A percentile compares a stretch with the other conserved stretches of the same genome.
Evolutionary conservation across 1,284 basidiomycete species (phyloP).

Genomic region (Pseudozyma tsukubaensis): DNA sequence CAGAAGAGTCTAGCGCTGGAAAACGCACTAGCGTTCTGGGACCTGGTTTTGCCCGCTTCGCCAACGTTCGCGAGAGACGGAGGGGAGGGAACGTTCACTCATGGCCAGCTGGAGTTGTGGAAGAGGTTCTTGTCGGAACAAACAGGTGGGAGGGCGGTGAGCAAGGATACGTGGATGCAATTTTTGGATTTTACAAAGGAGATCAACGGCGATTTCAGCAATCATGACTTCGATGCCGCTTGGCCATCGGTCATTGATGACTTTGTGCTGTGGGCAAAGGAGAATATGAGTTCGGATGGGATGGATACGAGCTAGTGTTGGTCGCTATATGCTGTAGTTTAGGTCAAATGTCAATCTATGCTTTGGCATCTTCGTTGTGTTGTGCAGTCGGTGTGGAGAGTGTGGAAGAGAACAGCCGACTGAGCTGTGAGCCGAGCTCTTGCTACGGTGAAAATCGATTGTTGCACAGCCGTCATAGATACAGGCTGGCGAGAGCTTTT

Average conservation of each 20-base stretch:
- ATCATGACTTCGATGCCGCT: slow-evolving; percentile 86
- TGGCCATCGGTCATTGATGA: slow-evolving; percentile 91
- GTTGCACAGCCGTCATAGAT: too few species aligned
- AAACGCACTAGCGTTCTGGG: slow-evolving; percentile 85
- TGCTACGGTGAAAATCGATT: too few species aligned
- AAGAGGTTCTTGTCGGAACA: slow-evolving; percentile 81
- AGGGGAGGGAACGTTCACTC: slow-evolving; percentile 74
- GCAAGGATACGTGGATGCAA: slow-evolving; percentile 90
- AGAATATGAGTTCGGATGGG: slow-evolving; percentile 36
- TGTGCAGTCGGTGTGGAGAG: too few species aligned
- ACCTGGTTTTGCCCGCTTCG: slow-evolving; percentile 82
- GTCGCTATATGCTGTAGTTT: background rate
- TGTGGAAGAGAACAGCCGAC: too few species aligned
- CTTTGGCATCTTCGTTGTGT: too few species aligned
- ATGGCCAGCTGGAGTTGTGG: slow-evolving; percentile 82
- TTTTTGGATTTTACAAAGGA: slow-evolving; percentile 84
- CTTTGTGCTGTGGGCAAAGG: slow-evolving; percentile 74
- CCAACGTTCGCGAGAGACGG: slow-evolving; percentile 73
- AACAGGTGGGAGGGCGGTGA: slow-evolving; percentile 80
- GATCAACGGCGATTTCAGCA: slow-evolving; percentile 82
- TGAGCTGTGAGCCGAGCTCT: too few species aligned
- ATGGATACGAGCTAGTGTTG: slow-evolving; percentile 50
- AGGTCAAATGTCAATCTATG: too few species aligned
- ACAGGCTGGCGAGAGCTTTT: too few species aligned
- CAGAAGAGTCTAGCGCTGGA: slow-evolving; percentile 75